These are phyloP conservation scores for Ceratocystis cubensis DNA, from an alignment of 2,329 filamentous ascomycete species.

Conservation along the genomic window DNA sequence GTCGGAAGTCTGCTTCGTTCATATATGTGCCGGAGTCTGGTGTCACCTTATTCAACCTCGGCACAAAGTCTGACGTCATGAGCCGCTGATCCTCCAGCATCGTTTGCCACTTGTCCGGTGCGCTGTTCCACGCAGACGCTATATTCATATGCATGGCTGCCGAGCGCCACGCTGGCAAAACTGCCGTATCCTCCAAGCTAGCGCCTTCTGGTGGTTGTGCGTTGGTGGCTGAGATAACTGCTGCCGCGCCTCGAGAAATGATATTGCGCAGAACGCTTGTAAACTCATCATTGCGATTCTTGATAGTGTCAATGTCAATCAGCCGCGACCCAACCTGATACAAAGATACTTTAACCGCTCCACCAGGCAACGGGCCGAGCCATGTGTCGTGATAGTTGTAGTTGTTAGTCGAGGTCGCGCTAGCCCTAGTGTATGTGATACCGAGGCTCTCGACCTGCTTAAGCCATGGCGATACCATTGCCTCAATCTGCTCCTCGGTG, in stretches of 20 bases:
- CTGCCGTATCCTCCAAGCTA: slow-evolving; percentile 24
- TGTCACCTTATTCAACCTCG: slow-evolving; percentile 30
- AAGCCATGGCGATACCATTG: slow-evolving; percentile 36
- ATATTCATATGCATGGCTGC: slow-evolving; percentile 15
- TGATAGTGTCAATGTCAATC: slow-evolving; percentile 30
- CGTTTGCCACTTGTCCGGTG: slow-evolving; percentile 12
- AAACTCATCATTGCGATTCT: slow-evolving; percentile 26
- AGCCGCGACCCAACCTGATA: slow-evolving; percentile 32
- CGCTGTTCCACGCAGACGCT: slow-evolving; percentile 15
- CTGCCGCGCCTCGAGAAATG: slow-evolving; percentile 26
- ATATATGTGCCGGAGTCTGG: slow-evolving; percentile 35
- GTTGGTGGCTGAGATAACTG: slow-evolving; percentile 30
- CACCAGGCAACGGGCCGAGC: slow-evolving; percentile 26
- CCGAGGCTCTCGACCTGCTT: slow-evolving; percentile 30
- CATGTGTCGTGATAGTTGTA: slow-evolving; percentile 29
- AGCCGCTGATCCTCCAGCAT: slow-evolving; percentile 15
- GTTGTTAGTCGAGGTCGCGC: slow-evolving; percentile 38
- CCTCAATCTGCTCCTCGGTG: slow-evolving; percentile 31
- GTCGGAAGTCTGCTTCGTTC: slow-evolving; percentile 40
- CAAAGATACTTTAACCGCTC: slow-evolving; percentile 26
- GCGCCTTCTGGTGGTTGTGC: slow-evolving; percentile 24
- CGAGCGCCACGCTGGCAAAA: slow-evolving; percentile 24
- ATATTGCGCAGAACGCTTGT: slow-evolving; percentile 29
- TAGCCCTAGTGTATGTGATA: slow-evolving; percentile 31
- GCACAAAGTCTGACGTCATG: slow-evolving; percentile 26